phyloP scores from a whole-genome alignment of 495 filamentous ascomycete species.

The Lasiosphaeria ovina region DNA sequence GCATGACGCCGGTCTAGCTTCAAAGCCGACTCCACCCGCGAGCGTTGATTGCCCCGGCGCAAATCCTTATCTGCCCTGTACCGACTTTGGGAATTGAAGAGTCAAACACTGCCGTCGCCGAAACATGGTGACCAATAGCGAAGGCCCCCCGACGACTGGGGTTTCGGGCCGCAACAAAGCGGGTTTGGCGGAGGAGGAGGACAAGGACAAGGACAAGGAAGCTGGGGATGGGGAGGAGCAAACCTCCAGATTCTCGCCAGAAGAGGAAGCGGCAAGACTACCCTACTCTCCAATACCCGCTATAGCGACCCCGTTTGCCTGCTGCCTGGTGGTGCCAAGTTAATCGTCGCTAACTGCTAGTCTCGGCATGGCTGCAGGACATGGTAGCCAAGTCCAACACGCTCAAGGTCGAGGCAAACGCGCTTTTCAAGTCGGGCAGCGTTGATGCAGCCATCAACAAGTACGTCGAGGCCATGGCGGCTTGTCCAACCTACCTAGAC shows the following conservation, averaged over 20 bases:
- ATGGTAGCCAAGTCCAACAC: constrained; percentile 70
- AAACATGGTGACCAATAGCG: constrained; percentile 12
- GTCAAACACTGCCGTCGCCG: neutral
- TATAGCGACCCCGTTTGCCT: too few species aligned
- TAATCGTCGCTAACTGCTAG: constrained; percentile 1
- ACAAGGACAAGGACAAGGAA: constrained; percentile 13
- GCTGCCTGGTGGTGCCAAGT: neutral
- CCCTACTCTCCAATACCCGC: neutral
- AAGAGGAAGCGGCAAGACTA: constrained; percentile 33
- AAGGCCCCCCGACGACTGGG: neutral
- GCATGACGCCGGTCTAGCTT: too few species aligned
- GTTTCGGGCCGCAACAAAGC: constrained; percentile 1
- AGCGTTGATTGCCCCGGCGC: neutral
- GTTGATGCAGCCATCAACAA: constrained; percentile 84
- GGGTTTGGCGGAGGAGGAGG: constrained; percentile 15
- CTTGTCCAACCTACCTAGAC: constrained; percentile 84
- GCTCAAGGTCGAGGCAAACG: constrained; percentile 76
- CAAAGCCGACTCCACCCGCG: too few species aligned
- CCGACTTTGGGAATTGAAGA: neutral
- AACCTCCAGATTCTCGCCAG: constrained; percentile 48
- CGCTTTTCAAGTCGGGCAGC: constrained; percentile 65
- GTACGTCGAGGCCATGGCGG: constrained; percentile 80
- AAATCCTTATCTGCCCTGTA: neutral
- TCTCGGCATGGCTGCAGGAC: constrained; percentile 40
- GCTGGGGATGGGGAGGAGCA: constrained; percentile 19